phyloP scores from a whole-genome alignment of 257 asterid species.

The Jaltomata sinuosa region DNA sequence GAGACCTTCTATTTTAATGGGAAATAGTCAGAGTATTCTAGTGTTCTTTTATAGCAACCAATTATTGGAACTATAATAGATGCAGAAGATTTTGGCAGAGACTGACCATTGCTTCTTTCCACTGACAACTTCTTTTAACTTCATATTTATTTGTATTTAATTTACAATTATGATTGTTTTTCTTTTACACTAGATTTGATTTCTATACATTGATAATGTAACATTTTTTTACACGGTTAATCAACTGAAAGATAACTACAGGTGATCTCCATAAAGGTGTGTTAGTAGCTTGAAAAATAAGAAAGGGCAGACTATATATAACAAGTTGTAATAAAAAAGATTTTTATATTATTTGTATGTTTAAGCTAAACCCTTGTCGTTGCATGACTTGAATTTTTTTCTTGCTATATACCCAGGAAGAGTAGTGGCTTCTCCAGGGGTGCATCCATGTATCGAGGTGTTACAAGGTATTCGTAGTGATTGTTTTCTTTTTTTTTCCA shows the following conservation, averaged over 20 bases:
- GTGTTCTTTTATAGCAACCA: not conserved
- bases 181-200: not conserved
- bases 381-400: not conserved
- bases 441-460: slow-evolving; percentile 91
- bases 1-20: not conserved
- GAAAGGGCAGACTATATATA: not conserved
- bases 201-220: not conserved
- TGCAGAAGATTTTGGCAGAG: slow-evolving; percentile 23
- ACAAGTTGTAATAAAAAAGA: not conserved
- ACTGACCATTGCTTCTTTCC: not conserved
- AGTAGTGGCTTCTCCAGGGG: slow-evolving; percentile 94
- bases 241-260: not conserved
- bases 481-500: not conserved
- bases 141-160: not conserved
- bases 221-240: not conserved
- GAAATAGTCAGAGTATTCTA: not conserved
- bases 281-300: not conserved
- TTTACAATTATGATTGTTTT: not conserved
- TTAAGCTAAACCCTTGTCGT: not conserved
- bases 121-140: not conserved
- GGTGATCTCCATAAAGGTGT: not conserved
- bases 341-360: not conserved
- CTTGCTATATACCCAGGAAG: slow-evolving; percentile 35
- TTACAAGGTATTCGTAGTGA: slow-evolving; percentile 49
- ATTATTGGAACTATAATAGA: not conserved